Base-by-base conservation (phyloP, 148 eudicot species). In the Selenicereus undatus region DNA sequence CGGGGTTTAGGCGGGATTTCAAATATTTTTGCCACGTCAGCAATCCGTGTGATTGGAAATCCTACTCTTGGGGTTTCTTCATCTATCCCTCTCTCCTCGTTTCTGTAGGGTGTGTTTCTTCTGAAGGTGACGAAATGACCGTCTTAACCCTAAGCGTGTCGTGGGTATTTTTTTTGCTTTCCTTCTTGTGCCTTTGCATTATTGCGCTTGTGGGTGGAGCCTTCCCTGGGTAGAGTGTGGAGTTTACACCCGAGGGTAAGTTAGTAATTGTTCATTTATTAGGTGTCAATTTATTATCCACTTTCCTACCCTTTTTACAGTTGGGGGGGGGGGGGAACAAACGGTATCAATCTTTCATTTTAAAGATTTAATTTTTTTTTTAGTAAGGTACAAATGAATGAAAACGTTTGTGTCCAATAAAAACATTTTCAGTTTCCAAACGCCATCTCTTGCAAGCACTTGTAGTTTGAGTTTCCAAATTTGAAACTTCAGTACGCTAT, bases 1-100 rank as follows among this genome's bases (percentile, higher is more conserved):
- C 27, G 76, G 76, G 76, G 24, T 73, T 73, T 73, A 45, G 54
- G 76, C 76, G 76, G 76, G 76, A 73, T 73, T 73, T 73, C 76
- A 73, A 73, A 73, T 73, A 73, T 73, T 6, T 21, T 21, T 43
- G 76, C 56, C 56, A 73, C 76, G 76, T 73, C 76, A 73, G 5
- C 32, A 22, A 73, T 73, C 76, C 76, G 76, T 73, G 76, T 73
- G 56, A 6, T 43, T 9, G 0, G 0, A 11, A 2, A 73, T 73
- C 76, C 54, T 43, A 73, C 54, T 43, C 29, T 24, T 13, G 2
- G 20, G 3, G 2, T n/a, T 45, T 21, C 26, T 22, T 43, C 30
- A 43, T 73, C 29, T n/a, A 1, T 24, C 27, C 24, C 76, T 73
- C 76, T 73, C 56, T 73, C 76, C 56, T 45, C n/a, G 1, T 8